Conservation (phyloP, 192 early-diverging fungal genomes). For the Linnemannia exigua region DNA sequence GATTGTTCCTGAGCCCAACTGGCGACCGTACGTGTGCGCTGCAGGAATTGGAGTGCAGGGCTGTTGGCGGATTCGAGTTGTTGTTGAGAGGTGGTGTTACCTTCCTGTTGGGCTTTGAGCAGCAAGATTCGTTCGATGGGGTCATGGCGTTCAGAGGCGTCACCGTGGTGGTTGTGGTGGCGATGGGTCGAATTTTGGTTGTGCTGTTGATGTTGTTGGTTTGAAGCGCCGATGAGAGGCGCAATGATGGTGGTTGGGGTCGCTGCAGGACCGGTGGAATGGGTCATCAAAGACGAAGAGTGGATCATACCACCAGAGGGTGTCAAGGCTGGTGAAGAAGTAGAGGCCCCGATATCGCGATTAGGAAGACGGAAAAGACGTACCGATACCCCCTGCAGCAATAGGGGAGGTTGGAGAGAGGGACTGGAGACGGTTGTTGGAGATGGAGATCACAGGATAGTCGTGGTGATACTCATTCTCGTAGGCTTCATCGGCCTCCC, state of each 20-base stretch:
- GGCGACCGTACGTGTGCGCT: conserved; percentile 24
- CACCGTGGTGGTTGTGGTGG: background rate
- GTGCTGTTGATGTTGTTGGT: background rate
- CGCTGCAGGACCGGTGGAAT: background rate
- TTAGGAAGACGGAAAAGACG: conserved; percentile 29
- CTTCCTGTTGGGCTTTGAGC: background rate
- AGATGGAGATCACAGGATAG: conserved; percentile 20
- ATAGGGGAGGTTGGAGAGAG: background rate
- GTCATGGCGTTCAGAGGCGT: conserved; percentile 9
- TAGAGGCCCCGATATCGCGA: conserved; percentile 8
- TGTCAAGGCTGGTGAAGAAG: background rate
- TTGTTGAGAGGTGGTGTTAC: background rate
- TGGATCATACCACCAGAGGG: background rate
- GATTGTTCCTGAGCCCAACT: conserved; percentile 47
- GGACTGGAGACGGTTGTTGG: background rate
- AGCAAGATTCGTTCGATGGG: conserved; percentile 32
- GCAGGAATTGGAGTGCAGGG: conserved; percentile 10
- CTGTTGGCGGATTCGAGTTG: background rate
- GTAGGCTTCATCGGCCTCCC: conserved; percentile 15
- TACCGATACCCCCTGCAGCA: background rate
- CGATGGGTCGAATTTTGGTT: background rate
- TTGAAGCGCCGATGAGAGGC: background rate
- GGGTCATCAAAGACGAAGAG: background rate
- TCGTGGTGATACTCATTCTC: conserved; percentile 23
- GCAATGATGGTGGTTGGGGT: background rate